Conservation (phyloP, 2,329 filamentous ascomycete species). For the Penicillium sp. region DNA sequence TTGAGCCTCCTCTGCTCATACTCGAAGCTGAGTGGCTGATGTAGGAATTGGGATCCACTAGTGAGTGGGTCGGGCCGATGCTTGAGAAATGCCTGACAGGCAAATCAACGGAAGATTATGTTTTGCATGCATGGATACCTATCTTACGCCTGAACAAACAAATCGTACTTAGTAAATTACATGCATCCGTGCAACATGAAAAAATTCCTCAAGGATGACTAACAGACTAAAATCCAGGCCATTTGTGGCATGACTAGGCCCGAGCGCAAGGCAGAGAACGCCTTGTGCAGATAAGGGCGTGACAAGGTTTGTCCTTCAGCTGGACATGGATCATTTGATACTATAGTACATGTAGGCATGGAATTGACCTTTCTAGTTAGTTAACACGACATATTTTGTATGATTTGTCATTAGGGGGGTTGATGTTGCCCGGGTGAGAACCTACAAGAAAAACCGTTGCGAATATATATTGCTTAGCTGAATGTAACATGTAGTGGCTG, state of each 20-base stretch:
- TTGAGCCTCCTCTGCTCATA: background rate
- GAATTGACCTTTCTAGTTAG: background rate
- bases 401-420: background rate
- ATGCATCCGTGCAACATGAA: background rate
- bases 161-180: background rate
- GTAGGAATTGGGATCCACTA: slow-evolving; percentile 1
- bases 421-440: background rate
- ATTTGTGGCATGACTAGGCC: slow-evolving; percentile 15
- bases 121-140: background rate
- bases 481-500: background rate
- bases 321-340: slow-evolving; percentile 8
- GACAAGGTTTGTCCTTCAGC: slow-evolving; percentile 14
- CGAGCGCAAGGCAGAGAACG: slow-evolving; percentile 25
- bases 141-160: background rate
- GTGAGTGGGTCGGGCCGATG: slow-evolving; percentile 15
- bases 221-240: background rate
- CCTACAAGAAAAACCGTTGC: background rate
- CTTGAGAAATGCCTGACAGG: background rate
- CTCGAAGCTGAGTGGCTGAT: slow-evolving; percentile 15
- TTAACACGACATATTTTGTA: background rate
- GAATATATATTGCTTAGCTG: background rate
- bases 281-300: slow-evolving; percentile 5
- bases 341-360: slow-evolving; percentile 2
- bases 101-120: background rate
- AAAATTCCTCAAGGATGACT: background rate